Percentiles rank a stretch among this genome's conserved stretches.
phyloP scores from a whole-genome alignment of 176 grass and related monocot species.

The Zoysia pacifica region DNA sequence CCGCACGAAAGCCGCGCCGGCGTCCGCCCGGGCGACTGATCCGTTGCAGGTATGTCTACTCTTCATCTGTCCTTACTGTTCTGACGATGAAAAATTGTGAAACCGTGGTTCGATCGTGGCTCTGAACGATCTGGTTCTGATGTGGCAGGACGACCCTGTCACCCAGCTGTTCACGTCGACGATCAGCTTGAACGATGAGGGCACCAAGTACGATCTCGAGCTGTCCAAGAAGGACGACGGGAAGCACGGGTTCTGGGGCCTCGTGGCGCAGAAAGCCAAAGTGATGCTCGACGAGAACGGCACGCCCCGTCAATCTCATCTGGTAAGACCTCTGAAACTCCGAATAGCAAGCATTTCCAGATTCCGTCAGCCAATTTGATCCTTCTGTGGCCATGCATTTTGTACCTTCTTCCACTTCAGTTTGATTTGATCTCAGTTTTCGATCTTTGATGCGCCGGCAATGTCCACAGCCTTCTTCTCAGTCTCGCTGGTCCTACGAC shows the following conservation, averaged over 20 bases:
- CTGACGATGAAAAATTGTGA: no score
- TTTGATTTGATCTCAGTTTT: no score
- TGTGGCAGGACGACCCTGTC: slow-evolving; percentile 39
- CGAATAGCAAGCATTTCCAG: no score
- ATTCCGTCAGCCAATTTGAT: not conserved
- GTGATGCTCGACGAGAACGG: slow-evolving; percentile 69
- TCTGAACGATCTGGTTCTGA: not conserved
- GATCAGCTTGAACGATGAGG: slow-evolving; percentile 37
- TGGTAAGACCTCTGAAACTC: slow-evolving; percentile 29
- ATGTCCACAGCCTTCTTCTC: slow-evolving; percentile 35
- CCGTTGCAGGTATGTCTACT: slow-evolving; percentile 15
- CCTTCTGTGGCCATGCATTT: no score
- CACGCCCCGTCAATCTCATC: slow-evolving; percentile 10
- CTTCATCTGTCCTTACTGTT: no score
- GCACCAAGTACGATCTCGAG: slow-evolving; percentile 15
- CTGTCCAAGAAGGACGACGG: slow-evolving; percentile 14
- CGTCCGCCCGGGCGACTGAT: not conserved
- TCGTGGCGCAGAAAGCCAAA: slow-evolving; percentile 69
- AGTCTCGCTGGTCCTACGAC: slow-evolving; percentile 66
- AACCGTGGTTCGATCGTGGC: not conserved
- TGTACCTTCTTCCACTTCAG: no score
- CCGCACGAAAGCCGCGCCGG: not conserved
- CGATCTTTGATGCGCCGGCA: not conserved
- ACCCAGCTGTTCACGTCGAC: slow-evolving; percentile 51
- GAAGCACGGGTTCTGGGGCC: slow-evolving; percentile 66